These are phyloP conservation scores for Lotmaria passim DNA, from an alignment of 208 protist species.

Conservation along the genomic window DNA sequence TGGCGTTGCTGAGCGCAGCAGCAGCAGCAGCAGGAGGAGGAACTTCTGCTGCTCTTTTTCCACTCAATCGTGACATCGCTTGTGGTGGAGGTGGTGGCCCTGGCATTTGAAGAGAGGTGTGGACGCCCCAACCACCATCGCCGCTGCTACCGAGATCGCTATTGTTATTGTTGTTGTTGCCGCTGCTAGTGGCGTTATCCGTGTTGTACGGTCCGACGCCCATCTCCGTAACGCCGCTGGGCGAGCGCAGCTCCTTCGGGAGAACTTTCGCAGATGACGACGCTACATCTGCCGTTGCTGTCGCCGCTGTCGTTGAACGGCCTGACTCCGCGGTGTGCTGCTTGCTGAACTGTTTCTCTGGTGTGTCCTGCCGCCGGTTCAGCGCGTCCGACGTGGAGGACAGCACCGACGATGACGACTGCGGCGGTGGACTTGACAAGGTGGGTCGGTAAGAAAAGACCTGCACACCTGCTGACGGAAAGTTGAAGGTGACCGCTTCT, in stretches of 20 bases:
- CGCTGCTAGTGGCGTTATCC: not conserved
- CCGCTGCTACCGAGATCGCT: not conserved
- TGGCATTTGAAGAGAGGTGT: not conserved
- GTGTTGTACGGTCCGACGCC: not conserved
- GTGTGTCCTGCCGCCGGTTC: not conserved
- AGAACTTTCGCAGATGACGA: slow-evolving; percentile 11
- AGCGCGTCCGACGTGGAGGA: not conserved
- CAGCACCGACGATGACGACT: not conserved
- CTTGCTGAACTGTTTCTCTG: not conserved
- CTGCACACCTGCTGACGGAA: not conserved
- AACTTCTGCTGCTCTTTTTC: too few species aligned
- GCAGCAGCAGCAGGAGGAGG: too few species aligned
- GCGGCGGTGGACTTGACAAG: not conserved
- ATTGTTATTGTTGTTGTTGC: not conserved
- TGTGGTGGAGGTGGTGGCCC: not conserved
- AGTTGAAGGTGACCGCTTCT: not conserved
- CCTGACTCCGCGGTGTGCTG: not conserved
- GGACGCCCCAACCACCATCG: not conserved
- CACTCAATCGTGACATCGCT: too few species aligned
- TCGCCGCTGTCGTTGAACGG: too few species aligned
- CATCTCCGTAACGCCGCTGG: slow-evolving; percentile 26
- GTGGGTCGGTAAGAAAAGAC: slow-evolving; percentile 18
- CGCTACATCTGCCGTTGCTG: too few species aligned
- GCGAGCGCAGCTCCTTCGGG: slow-evolving; percentile 26
- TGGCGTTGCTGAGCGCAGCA: too few species aligned